Evolutionary conservation across 768 basidiomycete species (phyloP), one percentile per base, ranked within the genome.

Genomic region (Tulasnella sp.): DNA sequence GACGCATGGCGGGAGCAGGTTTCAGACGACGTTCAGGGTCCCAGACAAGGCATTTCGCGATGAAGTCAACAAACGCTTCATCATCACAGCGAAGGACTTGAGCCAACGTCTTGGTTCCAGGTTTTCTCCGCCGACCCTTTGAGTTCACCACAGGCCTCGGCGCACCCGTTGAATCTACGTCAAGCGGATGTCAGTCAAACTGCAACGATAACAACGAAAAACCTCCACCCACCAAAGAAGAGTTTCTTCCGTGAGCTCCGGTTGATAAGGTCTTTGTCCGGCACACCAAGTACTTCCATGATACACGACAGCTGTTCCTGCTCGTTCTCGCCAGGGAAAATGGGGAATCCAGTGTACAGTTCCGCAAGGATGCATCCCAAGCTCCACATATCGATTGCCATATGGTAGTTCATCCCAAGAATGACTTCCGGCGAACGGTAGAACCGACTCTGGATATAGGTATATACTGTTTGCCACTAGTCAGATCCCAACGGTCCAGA

Each of bases 361-460:
- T 99, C 96, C 14, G 96, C 96, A 52, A 99, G 74, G 61, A 99
- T 99, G 66, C 96, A 99, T 35, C 96, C 96, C 63, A 99, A 70
- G 74, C 91, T 94, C 96, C 96, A 99, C 93, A 99, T 99, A 68
- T 98, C 91, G 61, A 93, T 94, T 32, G 88, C 92, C 91, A 96
- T 98, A 67, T 94, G 90, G 69, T 99, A 99, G 68, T 92, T 96
- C 86, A 94, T 89, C 52, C 96, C 96, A 36, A 99, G 79, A 56
- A 99, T 99, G 63, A 99, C 94, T 71, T 99, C 96, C 2, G 96
- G 96, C 17, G 92, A 96, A n/a, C 96, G 90, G 72, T 99, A 99
- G 74, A 99, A 99, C 39, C 96, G 88, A 72, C 91, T 94, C 70
- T 98, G 96, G 62, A 99, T 98, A 67, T 99, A 99, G 1, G 96